Evolutionary conservation across 1,139 yeast genomes (phyloP).

Genomic region (Magnusiomyces ingens): DNA sequence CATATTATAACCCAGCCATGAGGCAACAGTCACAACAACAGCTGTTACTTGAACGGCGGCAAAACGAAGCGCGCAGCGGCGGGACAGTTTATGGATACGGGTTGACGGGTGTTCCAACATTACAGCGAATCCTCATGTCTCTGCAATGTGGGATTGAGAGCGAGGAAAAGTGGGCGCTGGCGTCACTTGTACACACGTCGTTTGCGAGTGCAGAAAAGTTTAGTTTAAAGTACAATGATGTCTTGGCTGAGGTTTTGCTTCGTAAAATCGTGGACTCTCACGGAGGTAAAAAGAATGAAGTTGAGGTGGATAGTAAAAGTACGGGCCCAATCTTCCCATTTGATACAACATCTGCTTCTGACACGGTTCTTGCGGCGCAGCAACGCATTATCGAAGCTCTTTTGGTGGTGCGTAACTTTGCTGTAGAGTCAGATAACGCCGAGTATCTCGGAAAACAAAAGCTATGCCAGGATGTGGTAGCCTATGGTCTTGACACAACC

Average conservation of each 20-base stretch:
- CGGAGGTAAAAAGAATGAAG: neutral
- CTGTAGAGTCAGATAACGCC: slow-evolving; percentile 79
- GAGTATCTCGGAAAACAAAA: slow-evolving; percentile 60
- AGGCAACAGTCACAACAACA: slow-evolving; percentile 14
- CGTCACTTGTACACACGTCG: slow-evolving; percentile 52
- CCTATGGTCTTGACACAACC: slow-evolving; percentile 42
- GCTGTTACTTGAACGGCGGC: slow-evolving; percentile 8
- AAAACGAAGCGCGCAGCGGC: neutral
- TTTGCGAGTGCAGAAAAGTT: neutral
- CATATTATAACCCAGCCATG: slow-evolving; percentile 17
- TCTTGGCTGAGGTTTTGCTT: neutral
- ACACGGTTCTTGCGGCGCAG: slow-evolving; percentile 31
- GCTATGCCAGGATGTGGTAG: slow-evolving; percentile 33
- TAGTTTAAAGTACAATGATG: neutral
- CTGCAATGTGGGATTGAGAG: slow-evolving; percentile 50
- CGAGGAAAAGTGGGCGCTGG: slow-evolving; percentile 63
- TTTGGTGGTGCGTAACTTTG: slow-evolving; percentile 67
- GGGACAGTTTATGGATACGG: slow-evolving; percentile 26
- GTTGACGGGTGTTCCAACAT: slow-evolving; percentile 29
- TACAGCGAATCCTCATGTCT: slow-evolving; percentile 57
- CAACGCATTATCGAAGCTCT: slow-evolving; percentile 55
- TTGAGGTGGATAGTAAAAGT: neutral
- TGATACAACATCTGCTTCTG: slow-evolving; percentile 19
- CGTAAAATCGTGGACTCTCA: neutral
- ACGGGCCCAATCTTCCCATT: slow-evolving; percentile 27